phyloP scores from a whole-genome alignment of 345 rosid species.

The Gossypium herbaceum region DNA sequence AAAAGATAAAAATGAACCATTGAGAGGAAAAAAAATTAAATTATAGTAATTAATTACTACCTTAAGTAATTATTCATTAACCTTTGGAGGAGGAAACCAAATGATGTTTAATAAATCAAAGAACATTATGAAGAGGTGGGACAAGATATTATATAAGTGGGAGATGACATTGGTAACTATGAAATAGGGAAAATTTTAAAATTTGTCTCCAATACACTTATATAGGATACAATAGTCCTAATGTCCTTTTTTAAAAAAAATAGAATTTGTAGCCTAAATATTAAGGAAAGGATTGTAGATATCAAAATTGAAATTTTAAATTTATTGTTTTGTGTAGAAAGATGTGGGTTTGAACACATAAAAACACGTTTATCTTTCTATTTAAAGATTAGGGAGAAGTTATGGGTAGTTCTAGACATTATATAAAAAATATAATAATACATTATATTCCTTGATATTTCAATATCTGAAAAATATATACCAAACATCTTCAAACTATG shows the following conservation, averaged over 20 bases:
- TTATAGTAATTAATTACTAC: not conserved
- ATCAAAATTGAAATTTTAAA: not conserved
- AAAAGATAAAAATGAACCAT: not conserved
- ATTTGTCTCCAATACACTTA: too few species aligned
- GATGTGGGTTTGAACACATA: too few species aligned
- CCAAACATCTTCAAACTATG: too few species aligned
- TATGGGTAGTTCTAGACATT: too few species aligned
- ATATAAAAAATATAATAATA: too few species aligned
- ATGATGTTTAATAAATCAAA: slow-evolving; percentile 16
- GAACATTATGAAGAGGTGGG: slow-evolving; percentile 30
- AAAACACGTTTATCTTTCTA: too few species aligned
- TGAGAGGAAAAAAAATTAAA: not conserved
- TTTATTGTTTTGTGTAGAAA: not conserved
- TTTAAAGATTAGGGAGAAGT: too few species aligned
- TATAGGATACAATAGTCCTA: too few species aligned
- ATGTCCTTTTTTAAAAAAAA: too few species aligned
- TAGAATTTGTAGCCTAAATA: too few species aligned
- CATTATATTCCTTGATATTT: too few species aligned
- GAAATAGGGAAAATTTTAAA: not conserved
- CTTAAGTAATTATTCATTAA: slow-evolving; percentile 14
- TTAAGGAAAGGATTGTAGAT: not conserved
- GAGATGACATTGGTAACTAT: slow-evolving; percentile 16
- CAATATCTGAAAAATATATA: too few species aligned
- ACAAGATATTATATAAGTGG: slow-evolving; percentile 27
- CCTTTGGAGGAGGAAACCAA: slow-evolving; percentile 31